phyloP scores from a whole-genome alignment of 805 yeast species.

The Lipomyces sp. region DNA sequence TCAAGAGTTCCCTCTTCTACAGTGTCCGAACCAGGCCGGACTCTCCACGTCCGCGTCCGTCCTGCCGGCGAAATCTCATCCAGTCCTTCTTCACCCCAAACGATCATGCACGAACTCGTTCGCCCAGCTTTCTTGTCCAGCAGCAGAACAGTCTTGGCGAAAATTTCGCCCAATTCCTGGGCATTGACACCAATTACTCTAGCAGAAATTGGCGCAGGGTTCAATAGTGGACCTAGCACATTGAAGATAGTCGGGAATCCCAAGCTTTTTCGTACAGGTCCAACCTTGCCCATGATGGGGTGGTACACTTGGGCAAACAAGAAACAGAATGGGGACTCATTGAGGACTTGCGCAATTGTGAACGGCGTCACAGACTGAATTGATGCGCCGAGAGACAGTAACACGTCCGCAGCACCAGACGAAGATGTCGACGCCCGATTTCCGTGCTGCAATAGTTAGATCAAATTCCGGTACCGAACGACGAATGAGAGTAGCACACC shows the following conservation, averaged over 20 bases:
- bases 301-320: constrained; percentile 94
- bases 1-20: constrained; percentile 42
- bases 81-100: constrained; percentile 88
- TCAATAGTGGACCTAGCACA: constrained; percentile 88
- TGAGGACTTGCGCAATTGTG: constrained; percentile 63
- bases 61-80: constrained; percentile 96
- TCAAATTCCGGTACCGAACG: background rate
- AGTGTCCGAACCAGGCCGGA: constrained; percentile 44
- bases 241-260: constrained; percentile 95
- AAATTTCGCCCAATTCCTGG: constrained; percentile 75
- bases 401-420: constrained; percentile 92
- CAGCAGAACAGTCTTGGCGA: constrained; percentile 76
- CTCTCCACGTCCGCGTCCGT: constrained; percentile 76
- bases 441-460: constrained; percentile 62
- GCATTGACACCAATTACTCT: constrained; percentile 90
- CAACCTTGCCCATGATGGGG: constrained; percentile 85
- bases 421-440: constrained; percentile 94
- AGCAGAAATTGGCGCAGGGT: constrained; percentile 82
- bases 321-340: constrained; percentile 60
- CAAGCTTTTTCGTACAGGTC: constrained; percentile 70
- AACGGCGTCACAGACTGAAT: constrained; percentile 65
- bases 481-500: constrained; percentile 16
- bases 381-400: constrained; percentile 82
- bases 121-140: constrained; percentile 58
- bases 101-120: constrained; percentile 69